phyloP scores from a whole-genome alignment of 1,139 yeast species.

The Wickerhamomyces sp. region DNA sequence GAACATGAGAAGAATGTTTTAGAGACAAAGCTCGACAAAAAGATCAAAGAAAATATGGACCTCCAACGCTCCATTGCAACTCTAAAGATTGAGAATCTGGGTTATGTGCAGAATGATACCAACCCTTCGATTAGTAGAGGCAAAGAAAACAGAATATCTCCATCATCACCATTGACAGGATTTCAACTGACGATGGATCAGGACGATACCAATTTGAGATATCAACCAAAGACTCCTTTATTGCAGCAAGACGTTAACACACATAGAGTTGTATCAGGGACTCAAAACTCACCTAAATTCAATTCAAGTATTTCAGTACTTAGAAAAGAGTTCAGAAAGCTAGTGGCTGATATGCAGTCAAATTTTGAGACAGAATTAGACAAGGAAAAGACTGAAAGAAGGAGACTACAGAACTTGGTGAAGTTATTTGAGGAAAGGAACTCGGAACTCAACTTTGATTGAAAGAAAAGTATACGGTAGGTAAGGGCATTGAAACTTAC shows the following conservation, averaged over 20 bases:
- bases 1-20: slow-evolving; percentile 30
- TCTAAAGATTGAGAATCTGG: slow-evolving; percentile 45
- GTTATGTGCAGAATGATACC: slow-evolving; percentile 10
- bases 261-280: slow-evolving; percentile 6
- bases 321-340: slow-evolving; percentile 66
- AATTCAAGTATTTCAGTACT: slow-evolving; percentile 35
- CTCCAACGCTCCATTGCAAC: slow-evolving; percentile 45
- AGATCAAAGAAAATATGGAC: slow-evolving; percentile 41
- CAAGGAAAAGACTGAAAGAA: slow-evolving; percentile 52
- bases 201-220: not conserved
- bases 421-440: slow-evolving; percentile 27
- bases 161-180: slow-evolving; percentile 31
- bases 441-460: slow-evolving; percentile 5
- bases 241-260: slow-evolving; percentile 12
- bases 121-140: slow-evolving; percentile 5
- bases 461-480: not conserved
- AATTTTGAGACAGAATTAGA: slow-evolving; percentile 56
- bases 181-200: slow-evolving; percentile 14
- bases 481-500: not conserved
- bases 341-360: slow-evolving; percentile 59
- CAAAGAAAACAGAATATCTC: slow-evolving; percentile 14
- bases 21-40: slow-evolving; percentile 31
- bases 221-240: slow-evolving; percentile 20
- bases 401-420: slow-evolving; percentile 43
- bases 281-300: slow-evolving; percentile 19